Conservation (phyloP, 306 rosid species). For the Rosa persica region DNA sequence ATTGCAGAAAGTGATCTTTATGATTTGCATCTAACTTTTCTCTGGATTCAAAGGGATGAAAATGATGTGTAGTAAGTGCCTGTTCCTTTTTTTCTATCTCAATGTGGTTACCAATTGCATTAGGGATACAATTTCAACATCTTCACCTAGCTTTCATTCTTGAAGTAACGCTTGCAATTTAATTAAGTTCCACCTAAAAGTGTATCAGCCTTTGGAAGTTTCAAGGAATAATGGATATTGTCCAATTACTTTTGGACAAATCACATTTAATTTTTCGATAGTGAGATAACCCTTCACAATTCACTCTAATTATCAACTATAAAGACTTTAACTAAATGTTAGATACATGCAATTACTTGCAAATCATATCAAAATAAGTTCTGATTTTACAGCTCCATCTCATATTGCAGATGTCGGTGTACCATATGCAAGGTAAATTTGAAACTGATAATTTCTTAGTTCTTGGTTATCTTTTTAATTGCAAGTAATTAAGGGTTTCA, state of each 20-base stretch:
- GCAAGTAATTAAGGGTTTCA: not conserved
- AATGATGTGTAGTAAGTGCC: conserved; percentile 34
- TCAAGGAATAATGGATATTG: conserved; percentile 9
- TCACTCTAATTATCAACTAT: not conserved
- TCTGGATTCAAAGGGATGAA: conserved; percentile 44
- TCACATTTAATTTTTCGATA: not conserved
- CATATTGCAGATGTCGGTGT: not conserved
- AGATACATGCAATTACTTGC: not conserved
- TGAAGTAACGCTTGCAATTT: not conserved
- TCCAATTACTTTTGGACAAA: not conserved
- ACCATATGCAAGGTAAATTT: not conserved
- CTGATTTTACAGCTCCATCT: not conserved
- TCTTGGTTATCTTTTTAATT: not conserved
- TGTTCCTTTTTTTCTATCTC: conserved; percentile 8
- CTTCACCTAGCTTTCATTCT: not conserved
- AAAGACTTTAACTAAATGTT: not conserved
- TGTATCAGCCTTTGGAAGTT: conserved; percentile 14
- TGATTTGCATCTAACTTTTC: conserved; percentile 49
- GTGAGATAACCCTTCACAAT: not conserved
- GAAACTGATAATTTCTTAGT: not conserved
- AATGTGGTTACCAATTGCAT: not conserved
- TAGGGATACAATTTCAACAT: not conserved
- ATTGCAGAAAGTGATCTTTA: conserved; percentile 23
- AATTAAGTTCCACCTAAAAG: not conserved
- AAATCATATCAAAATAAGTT: not conserved